phyloP scores from a whole-genome alignment of 83 land plant species.

The Picea abies region DNA sequence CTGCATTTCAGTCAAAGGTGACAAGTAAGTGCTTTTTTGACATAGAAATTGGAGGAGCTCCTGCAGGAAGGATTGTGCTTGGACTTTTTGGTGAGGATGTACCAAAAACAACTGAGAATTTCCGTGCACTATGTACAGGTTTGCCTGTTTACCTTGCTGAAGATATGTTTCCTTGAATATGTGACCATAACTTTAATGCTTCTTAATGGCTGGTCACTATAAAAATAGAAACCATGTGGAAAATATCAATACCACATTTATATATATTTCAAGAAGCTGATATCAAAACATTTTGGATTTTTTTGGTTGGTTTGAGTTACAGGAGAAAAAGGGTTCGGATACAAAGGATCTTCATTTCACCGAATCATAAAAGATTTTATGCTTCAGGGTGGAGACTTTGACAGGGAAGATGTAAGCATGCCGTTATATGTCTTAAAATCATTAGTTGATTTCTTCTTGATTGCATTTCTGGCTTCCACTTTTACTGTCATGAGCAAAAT shows the following conservation, averaged over 20 bases:
- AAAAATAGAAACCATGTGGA: too few species aligned
- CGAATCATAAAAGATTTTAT: constrained; percentile 71
- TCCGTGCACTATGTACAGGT: constrained; percentile 65
- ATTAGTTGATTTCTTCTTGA: background rate
- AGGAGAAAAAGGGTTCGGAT: constrained; percentile 77
- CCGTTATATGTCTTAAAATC: background rate
- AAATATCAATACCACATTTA: too few species aligned
- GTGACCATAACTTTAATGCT: too few species aligned
- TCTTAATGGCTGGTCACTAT: too few species aligned
- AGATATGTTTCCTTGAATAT: too few species aligned
- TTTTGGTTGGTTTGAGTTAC: constrained; percentile 16
- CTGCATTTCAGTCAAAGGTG: constrained; percentile 31
- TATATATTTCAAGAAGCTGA: background rate
- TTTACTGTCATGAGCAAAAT: too few species aligned
- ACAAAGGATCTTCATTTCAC: constrained; percentile 69
- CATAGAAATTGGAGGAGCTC: constrained; percentile 50
- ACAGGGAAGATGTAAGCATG: constrained; percentile 49
- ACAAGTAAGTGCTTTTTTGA: constrained; percentile 60
- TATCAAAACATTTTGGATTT: background rate
- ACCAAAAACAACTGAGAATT: constrained; percentile 66
- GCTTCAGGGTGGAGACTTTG: constrained; percentile 74
- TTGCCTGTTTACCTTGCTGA: constrained; percentile 1
- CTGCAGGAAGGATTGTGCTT: constrained; percentile 52
- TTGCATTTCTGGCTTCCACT: background rate
- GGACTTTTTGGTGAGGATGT: constrained; percentile 69